phyloP scores from a whole-genome alignment of 2,329 filamentous ascomycete genomes.

The Phaeosphaeriaceae sp. region DNA sequence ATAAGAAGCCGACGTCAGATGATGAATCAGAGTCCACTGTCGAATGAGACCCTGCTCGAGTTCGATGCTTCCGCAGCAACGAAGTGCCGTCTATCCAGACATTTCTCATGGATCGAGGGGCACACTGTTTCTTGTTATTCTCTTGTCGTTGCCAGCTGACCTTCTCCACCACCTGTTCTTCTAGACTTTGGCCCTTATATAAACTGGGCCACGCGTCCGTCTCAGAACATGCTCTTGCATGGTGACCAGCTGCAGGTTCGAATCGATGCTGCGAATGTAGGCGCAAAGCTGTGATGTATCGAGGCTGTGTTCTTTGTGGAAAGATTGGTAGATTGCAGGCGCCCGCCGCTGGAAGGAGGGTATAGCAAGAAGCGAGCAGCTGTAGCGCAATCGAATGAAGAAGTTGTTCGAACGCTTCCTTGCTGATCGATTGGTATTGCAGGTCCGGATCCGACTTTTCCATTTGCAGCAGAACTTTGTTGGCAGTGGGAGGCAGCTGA shows the following conservation, averaged over 20 bases:
- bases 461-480: constrained; percentile 10
- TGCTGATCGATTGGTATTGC: not conserved
- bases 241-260: constrained; percentile 34
- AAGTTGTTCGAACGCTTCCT: constrained; percentile 15
- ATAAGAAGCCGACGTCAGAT: constrained; percentile 12
- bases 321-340: constrained; percentile 17
- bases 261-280: constrained; percentile 26
- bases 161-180: constrained; percentile 23
- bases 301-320: constrained; percentile 9
- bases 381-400: constrained; percentile 30
- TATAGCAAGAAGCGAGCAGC: constrained; percentile 35
- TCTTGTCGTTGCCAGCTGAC: constrained; percentile 9
- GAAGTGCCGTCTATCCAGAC: constrained; percentile 8
- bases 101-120: not conserved
- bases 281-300: constrained; percentile 21
- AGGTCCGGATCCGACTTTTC: not conserved
- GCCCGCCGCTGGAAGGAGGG: constrained; percentile 16
- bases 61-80: not conserved
- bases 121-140: not conserved
- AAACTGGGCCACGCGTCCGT: constrained; percentile 26
- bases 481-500: constrained; percentile 11
- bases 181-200: constrained; percentile 20
- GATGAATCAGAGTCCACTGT: constrained; percentile 11
- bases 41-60: constrained; percentile 4
- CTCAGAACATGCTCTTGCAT: constrained; percentile 31